Evolutionary conservation across 371 early-diverging fungal species (phyloP), one percentile per base, ranked within the genome.

Genomic region (Mortierella sp.): DNA sequence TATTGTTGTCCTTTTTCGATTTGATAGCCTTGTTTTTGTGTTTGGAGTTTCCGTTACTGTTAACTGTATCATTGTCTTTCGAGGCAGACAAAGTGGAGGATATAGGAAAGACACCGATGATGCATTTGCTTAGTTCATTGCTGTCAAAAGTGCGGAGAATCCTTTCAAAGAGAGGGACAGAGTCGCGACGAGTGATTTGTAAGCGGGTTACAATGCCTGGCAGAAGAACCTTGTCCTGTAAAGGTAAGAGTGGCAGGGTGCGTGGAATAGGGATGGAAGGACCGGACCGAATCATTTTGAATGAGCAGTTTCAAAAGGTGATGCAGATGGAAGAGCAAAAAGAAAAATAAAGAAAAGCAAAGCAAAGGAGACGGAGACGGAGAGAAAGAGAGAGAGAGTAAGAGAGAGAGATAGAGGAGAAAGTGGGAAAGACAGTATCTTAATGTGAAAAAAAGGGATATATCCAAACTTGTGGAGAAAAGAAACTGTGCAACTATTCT

Each of bases 181-280:
- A 68, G 22, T 80, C 81, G 11, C 72, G 55, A 19, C 76, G 75
- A 33, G 75, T 48, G 69, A 80, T 75, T 67, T 72, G 76, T 47
- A 75, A 62, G 10, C 81, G 81, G 45, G 81, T 80, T 24, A 80
- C 81, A 1, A 80, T 66, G 11, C 81, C 81, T 24, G 81, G 81
- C 16, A 80, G 50, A 19, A 80, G 63, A 19, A 80, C 81, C 59
- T 72, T 70, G 63, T 75, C 75, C 24, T 74, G 81, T 60, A 80
- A 45, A 5, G 69, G 72, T 1, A 80, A 63, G 36, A 80, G 19
- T 13, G 81, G 63, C 41, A 80, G 58, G 1, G 69, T 72, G 58
- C 69, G 71, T 6, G 81, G 81, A 53, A 80, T 75, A 58, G 76
- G 81, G 65, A 75, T 71, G 58, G 75, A 62, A 4, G 81, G 69